phyloP scores from a whole-genome alignment of 352 stramenopile species.

The Phytopythium litorale region DNA sequence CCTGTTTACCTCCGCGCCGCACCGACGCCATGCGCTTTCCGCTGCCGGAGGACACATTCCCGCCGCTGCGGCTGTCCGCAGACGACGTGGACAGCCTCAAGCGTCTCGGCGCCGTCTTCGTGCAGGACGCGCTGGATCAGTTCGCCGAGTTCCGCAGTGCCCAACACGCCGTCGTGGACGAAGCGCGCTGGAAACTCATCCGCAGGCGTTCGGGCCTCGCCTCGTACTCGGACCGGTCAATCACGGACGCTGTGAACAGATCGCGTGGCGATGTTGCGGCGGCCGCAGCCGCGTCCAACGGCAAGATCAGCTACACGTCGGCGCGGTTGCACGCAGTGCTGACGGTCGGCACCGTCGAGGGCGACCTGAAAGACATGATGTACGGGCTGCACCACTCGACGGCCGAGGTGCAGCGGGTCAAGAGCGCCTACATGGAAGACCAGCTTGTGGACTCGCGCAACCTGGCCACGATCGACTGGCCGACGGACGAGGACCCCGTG shows the following conservation, averaged over 20 bases:
- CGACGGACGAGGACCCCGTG: constrained; percentile 13
- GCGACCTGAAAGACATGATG: constrained; percentile 26
- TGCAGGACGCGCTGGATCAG: constrained; percentile 38
- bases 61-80: constrained; percentile 31
- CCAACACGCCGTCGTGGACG: constrained; percentile 33
- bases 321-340: constrained; percentile 27
- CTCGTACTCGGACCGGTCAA: constrained; percentile 23
- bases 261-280: constrained; percentile 10
- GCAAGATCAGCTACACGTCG: constrained; percentile 15
- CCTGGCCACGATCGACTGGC: constrained; percentile 7
- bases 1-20: background rate
- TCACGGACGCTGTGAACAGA: constrained; percentile 9
- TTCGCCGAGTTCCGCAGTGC: constrained; percentile 37
- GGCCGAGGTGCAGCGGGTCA: constrained; percentile 22
- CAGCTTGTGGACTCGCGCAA: constrained; percentile 19
- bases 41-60: constrained; percentile 31
- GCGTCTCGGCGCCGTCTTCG: constrained; percentile 27
- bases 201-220: constrained; percentile 26
- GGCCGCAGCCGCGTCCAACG: constrained; percentile 14
- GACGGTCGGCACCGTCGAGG: constrained; percentile 24
- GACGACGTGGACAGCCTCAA: constrained; percentile 37
- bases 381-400: constrained; percentile 26
- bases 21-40: constrained; percentile 25
- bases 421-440: constrained; percentile 29
- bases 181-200: constrained; percentile 44